Evolutionary conservation across 2,329 filamentous ascomycete genomes (phyloP), one percentile per base, ranked within the genome.

Genomic region (Phyllosticta ampelicida): DNA sequence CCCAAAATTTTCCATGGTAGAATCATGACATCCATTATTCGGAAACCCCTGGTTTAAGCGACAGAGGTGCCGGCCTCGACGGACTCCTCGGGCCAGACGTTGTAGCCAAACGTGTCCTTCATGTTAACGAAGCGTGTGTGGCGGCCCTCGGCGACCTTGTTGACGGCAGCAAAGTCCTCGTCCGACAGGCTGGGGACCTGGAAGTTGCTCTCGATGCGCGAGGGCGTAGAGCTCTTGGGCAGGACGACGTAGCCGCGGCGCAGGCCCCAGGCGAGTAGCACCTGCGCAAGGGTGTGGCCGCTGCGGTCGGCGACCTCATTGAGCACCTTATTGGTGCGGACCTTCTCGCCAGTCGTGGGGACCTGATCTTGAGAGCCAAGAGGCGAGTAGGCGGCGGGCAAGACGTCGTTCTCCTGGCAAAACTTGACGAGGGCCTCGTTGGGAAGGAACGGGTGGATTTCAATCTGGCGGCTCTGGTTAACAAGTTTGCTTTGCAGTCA

Each of bases 221-320:
- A 67, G 8, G 71, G 69, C 11, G 71, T 73, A 11, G 72, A 73
- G 64, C 71, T 74, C 67, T 74, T 74, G 18, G 72, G 72, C 56
- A 74, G 64, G 3, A 74, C 68, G 11, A 66, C 69, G 57, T 69
- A 73, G n/a, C 71, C 86, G 73, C 89, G 89, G 74, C 94, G 86
- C 71, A 95, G 71, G 62, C 87, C 88, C 82, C 90, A 96, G 58
- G 90, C 81, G 54, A 96, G 74, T 68, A 96, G 71, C n/a, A 95
- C 76, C 77, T 96, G 90, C 1, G 88, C 86, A 60, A 87, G 84
- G 9, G 84, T 82, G 75, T 88, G 89, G 62, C 78, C 79, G 69
- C 94, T 83, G 74, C 89, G 90, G 66, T 86, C 75, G 0, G 86
- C 84, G 55, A 95, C 73, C 20, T 78, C 78, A 64, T 82, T 81